Evolutionary conservation across 495 filamentous ascomycete genomes (phyloP), one percentile per base, ranked within the genome.

Genomic region (Pyronema domesticum): DNA sequence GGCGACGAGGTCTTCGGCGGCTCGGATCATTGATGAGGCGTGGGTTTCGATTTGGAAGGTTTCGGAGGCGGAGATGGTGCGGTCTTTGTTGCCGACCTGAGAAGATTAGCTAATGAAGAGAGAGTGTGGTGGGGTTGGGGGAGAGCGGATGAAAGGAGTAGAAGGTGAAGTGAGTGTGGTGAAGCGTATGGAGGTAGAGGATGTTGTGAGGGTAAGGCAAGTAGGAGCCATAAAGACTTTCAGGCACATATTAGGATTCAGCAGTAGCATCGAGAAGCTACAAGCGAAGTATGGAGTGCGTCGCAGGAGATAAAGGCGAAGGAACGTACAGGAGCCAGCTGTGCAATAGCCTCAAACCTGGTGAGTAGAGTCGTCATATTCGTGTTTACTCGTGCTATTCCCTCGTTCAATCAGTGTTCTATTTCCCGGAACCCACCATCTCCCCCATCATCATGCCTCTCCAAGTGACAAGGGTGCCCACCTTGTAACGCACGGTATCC

Each of bases 21-120:
- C 73, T 44, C 77, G 77, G 60, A 82, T 72, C 68, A 85, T 67
- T 11, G 76, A 74, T 17, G 79, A 74, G 3, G 76, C 75, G 57
- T 83, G 79, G 3, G 80, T 76, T 51, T 80, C 76, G 17, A 86
- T 74, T 56, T 81, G 73, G 54, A 76, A 78, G 0, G 72, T 73
- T 54, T 77, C 75, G 2, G 78, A 72, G 3, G 82, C 80, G 0
- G 76, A 76, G 10, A 69, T 54, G 46, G 68, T 71, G 37, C 66
- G 66, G 46, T 73, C 68, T 35, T 61, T 66, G 17, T 55, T 57
- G 11, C 71, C 61, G 40, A 69, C 67, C 72, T 74, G 46, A 46
- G 47, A 54, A n/a, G 46, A 40, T 36, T 35, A 8, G 55, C 37
- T 39, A 53, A 35, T 35, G 49, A 50, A 49, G 55, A 23, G 19